Evolutionary conservation across 345 rosid genomes (phyloP).

Genomic region (Arabidopsis thaliana): TAIR10.1 NC_003071.7:8901001-8901500

Average conservation of each 20-base stretch:
- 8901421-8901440: slow-evolving; percentile 57
- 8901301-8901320: slow-evolving; percentile 53
- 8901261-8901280: background rate
- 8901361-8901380: slow-evolving; percentile 76
- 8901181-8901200: slow-evolving; percentile 68
- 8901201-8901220: slow-evolving; percentile 49
- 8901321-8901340: slow-evolving; percentile 19
- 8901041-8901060: slow-evolving; percentile 4
- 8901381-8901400: slow-evolving; percentile 57
- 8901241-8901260: background rate
- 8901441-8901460: slow-evolving; percentile 18
- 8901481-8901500: slow-evolving; percentile 27
- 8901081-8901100: background rate
- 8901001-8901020: slow-evolving; percentile 67
- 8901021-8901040: slow-evolving; percentile 74
- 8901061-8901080: background rate
- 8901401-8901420: slow-evolving; percentile 56
- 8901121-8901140: slow-evolving; percentile 63
- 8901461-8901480: background rate
- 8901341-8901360: slow-evolving; percentile 47
- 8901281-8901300: slow-evolving; percentile 2
- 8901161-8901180: slow-evolving; percentile 61
- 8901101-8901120: slow-evolving; percentile 3
- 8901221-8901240: slow-evolving; percentile 49
- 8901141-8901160: slow-evolving; percentile 70